Base-by-base conservation (phyloP, 2,329 filamentous ascomycete species). In the Xylariaceae sp. region DNA sequence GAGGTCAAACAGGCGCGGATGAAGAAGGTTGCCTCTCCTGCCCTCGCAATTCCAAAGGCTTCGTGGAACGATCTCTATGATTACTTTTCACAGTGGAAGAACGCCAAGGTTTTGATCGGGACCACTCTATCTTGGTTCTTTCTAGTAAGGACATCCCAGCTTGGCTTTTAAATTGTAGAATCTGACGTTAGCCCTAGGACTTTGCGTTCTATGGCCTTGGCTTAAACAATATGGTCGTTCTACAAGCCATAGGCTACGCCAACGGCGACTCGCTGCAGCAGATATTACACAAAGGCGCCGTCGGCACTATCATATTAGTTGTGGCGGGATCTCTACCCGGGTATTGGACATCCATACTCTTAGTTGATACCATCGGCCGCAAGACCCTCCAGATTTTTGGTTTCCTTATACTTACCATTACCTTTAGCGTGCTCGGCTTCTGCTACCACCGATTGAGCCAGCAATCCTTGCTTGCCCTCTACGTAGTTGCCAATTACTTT, bases 91-190 rank as follows among this genome's bases (percentile, higher is more conserved):
- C 78, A 86, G 67, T 87, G 88, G 84, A 81, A 79, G 64, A 85
- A 92, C 62, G 79, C 83, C 42, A 88, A 86, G 71, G 77, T 90
- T 35, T 80, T 93, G 1, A 72, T 92, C 39, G 89, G 88, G 27
- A 93, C 89, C 11, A 89, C 89, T 1, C 75, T 88, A 41, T 92
- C 88, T 0, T 93, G 90, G 89, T 92, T 93, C 73, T 86, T 92
- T 63, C 76, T 93, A 45, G 78, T 80, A 63, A 39, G 75, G 21
- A 37, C 23, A 15, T n/a, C 4, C 6, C 20, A 21, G 15, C 23
- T 24, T 21, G 10, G 18, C n/a, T 24, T 20, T 2, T 7, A 20
- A 20, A n/a, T 29, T 29, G 4, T 1, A 3, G 16, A 4, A 41
- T 40, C 61, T 68, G 18, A 68, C 41, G 1, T 30, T 1, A 3